A percentile compares a stretch with the other conserved stretches of the same genome.
phyloP scores from a whole-genome alignment of 345 rosid species.

The Microthlaspi erraticum region DNA sequence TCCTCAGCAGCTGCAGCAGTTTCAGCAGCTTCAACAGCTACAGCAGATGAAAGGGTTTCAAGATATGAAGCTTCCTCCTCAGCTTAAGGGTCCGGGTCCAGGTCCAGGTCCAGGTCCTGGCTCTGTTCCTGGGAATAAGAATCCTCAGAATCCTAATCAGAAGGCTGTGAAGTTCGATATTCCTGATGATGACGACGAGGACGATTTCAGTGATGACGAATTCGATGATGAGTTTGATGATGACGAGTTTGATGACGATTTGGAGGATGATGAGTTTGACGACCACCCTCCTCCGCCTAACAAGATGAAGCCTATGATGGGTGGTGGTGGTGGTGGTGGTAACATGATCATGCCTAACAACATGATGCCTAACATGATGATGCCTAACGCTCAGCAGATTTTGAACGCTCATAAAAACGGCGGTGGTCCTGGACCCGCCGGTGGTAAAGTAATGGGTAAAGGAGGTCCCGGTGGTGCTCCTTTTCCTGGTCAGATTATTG shows the following conservation, averaged over 20 bases:
- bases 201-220: slow-evolving; percentile 53
- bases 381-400: slow-evolving; percentile 63
- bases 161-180: slow-evolving; percentile 56
- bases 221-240: slow-evolving; percentile 58
- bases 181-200: slow-evolving; percentile 58
- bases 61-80: slow-evolving; percentile 74
- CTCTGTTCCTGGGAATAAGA: slow-evolving; percentile 34
- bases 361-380: slow-evolving; percentile 57
- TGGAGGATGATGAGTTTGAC: slow-evolving; percentile 55
- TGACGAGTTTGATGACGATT: slow-evolving; percentile 48
- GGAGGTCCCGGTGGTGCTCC: slow-evolving; percentile 45
- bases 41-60: slow-evolving; percentile 70
- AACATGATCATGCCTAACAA: slow-evolving; percentile 56
- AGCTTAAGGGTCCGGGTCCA: slow-evolving; percentile 58
- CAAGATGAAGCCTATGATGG: slow-evolving; percentile 68
- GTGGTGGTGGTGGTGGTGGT: slow-evolving; percentile 42
- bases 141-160: slow-evolving; percentile 52
- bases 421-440: slow-evolving; percentile 54
- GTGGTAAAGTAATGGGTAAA: slow-evolving; percentile 53
- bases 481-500: slow-evolving; percentile 49
- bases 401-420: slow-evolving; percentile 61
- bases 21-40: slow-evolving; percentile 63
- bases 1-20: slow-evolving; percentile 63
- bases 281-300: slow-evolving; percentile 53
- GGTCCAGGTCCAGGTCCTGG: slow-evolving; percentile 47